Percentiles rank a stretch among this genome's conserved stretches.
Evolutionary conservation across 805 yeast genomes (phyloP).

Genomic region (Phaffomyces opuntiae): DNA sequence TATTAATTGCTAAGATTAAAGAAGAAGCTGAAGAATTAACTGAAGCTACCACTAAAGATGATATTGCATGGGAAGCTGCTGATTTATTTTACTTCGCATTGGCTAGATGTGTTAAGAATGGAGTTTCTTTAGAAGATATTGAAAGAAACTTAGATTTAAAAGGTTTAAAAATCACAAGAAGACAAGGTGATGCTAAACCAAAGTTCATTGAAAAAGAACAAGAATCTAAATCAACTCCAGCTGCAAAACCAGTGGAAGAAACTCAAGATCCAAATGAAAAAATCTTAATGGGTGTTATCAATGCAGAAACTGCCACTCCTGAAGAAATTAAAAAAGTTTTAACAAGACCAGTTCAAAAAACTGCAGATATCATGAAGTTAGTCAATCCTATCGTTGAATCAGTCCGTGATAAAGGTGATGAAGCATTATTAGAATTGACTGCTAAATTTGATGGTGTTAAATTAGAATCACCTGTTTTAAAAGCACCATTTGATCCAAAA

Average conservation of each 20-base stretch:
- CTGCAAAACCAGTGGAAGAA: constrained; percentile 16
- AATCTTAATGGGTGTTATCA: constrained; percentile 31
- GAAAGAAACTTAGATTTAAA: constrained; percentile 81
- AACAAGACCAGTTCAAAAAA: constrained; percentile 91
- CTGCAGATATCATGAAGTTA: constrained; percentile 85
- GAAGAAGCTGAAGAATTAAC: constrained; percentile 96
- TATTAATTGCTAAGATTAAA: constrained; percentile 79
- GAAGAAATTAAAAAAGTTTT: constrained; percentile 55
- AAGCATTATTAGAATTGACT: constrained; percentile 82
- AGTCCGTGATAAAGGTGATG: constrained; percentile 75
- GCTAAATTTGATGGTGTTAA: constrained; percentile 85
- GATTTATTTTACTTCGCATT: constrained; percentile 77
- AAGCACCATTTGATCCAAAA: constrained; percentile 81
- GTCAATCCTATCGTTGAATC: constrained; percentile 84
- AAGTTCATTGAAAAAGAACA: constrained; percentile 43
- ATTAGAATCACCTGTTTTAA: constrained; percentile 63
- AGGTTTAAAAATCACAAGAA: constrained; percentile 78
- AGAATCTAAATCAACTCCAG: constrained; percentile 15
- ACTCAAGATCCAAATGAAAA: constrained; percentile 22
- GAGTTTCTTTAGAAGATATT: constrained; percentile 73
- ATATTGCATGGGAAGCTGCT: constrained; percentile 96
- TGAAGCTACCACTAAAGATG: constrained; percentile 63
- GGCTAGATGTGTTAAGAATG: constrained; percentile 67
- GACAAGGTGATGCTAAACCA: constrained; percentile 94
- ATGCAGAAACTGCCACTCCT: constrained; percentile 38